Conservation (phyloP, 768 basidiomycete genomes). For the Pisolithus microcarpus region DNA sequence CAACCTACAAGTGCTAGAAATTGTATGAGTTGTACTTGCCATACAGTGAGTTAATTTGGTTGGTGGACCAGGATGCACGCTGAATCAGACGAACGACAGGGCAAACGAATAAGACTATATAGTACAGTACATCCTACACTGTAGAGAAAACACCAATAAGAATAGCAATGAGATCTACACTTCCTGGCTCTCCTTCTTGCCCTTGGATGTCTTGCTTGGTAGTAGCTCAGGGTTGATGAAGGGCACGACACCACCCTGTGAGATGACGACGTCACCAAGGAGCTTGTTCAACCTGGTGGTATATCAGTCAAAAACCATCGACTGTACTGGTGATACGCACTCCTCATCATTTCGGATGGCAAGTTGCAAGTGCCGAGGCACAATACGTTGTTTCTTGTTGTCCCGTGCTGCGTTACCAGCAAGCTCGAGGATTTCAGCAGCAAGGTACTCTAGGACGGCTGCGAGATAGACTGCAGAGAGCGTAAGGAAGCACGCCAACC, state of each 20-base stretch:
- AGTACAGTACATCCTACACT: slow-evolving; percentile 28
- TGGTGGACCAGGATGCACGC: neutral
- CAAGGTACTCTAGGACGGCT: slow-evolving; percentile 55
- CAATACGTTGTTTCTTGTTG: slow-evolving; percentile 57
- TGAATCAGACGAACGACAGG: slow-evolving; percentile 3
- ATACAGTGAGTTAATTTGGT: no score
- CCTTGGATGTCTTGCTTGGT: slow-evolving; percentile 46
- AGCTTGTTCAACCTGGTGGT: slow-evolving; percentile 30
- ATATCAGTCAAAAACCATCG: neutral
- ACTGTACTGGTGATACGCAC: slow-evolving; percentile 13
- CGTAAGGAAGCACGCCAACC: neutral
- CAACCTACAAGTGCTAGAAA: no score
- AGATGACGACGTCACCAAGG: slow-evolving; percentile 47
- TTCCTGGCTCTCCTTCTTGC: slow-evolving; percentile 46
- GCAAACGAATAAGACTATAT: slow-evolving; percentile 20
- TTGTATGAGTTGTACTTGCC: no score
- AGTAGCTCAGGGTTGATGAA: slow-evolving; percentile 46
- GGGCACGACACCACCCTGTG: slow-evolving; percentile 54
- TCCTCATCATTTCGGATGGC: slow-evolving; percentile 61
- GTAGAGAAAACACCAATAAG: slow-evolving; percentile 12
- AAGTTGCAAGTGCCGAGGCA: slow-evolving; percentile 58
- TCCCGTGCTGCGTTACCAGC: slow-evolving; percentile 51
- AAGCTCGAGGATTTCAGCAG: slow-evolving; percentile 57
- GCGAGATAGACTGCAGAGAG: slow-evolving; percentile 45
- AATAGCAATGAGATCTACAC: slow-evolving; percentile 24